Percentiles rank a stretch among this genome's conserved stretches.
Evolutionary conservation across 2,329 filamentous ascomycete genomes (phyloP).

Genomic region (Diaporthe australafricana): DNA sequence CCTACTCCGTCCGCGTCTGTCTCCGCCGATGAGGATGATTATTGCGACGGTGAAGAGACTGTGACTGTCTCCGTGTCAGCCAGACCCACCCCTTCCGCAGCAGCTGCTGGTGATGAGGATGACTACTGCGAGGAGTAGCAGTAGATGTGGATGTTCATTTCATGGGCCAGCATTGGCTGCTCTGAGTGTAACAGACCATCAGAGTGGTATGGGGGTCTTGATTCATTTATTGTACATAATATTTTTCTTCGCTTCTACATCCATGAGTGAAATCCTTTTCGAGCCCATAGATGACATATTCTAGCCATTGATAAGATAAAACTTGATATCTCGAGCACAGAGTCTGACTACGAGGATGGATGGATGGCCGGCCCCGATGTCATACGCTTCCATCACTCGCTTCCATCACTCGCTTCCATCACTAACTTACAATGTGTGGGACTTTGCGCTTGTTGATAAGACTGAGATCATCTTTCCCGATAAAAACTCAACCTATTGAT

Average conservation of each 20-base stretch:
- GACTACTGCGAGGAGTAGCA: conserved; percentile 24
- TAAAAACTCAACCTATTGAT: too few relatives aligned
- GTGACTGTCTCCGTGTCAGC: not conserved
- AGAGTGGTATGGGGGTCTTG: not conserved
- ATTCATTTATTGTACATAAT: not conserved
- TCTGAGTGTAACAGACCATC: not conserved
- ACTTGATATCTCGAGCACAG: too few relatives aligned
- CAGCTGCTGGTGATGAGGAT: not conserved
- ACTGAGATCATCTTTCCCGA: too few relatives aligned
- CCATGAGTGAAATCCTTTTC: too few relatives aligned
- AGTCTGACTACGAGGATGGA: too few relatives aligned
- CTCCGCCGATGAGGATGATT: not conserved
- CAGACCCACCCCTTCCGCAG: not conserved
- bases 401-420: too few relatives aligned
- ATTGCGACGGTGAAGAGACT: not conserved
- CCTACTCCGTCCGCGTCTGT: not conserved
- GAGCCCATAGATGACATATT: too few relatives aligned
- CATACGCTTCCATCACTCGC: too few relatives aligned
- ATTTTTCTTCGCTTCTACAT: not conserved
- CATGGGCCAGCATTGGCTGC: not conserved
- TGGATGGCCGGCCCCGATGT: too few relatives aligned
- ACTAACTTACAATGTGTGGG: too few relatives aligned
- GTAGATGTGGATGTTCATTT: not conserved
- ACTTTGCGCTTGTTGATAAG: too few relatives aligned
- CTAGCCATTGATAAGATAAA: too few relatives aligned